Evolutionary conservation across 2,329 filamentous ascomycete genomes (phyloP).

Genomic region (Neofusicoccum parvum): DNA sequence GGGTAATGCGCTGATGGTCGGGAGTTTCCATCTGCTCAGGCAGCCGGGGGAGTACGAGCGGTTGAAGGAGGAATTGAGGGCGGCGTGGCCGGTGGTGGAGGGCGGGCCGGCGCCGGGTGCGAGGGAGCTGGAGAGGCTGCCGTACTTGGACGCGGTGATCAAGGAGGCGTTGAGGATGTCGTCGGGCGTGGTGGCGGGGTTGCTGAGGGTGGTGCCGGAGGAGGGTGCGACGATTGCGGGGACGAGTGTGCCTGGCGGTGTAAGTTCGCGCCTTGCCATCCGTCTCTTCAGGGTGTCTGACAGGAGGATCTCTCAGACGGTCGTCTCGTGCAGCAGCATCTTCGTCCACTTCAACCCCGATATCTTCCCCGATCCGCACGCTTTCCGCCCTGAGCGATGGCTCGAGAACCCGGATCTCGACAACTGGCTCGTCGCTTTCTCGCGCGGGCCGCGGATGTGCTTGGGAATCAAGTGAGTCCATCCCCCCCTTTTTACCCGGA

Average conservation of each 20-base stretch:
- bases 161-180: constrained; percentile 45
- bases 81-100: constrained; percentile 45
- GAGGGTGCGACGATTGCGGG: constrained; percentile 30
- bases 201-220: constrained; percentile 30
- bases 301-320: constrained; percentile 25
- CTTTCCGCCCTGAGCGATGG: constrained; percentile 30
- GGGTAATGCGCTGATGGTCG: constrained; percentile 46
- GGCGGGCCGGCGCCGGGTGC: constrained; percentile 36
- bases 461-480: constrained; percentile 33
- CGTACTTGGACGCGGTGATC: constrained; percentile 39
- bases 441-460: constrained; percentile 34
- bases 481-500: background rate
- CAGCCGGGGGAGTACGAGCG: constrained; percentile 34
- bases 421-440: constrained; percentile 33
- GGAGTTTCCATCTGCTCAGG: constrained; percentile 45
- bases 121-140: constrained; percentile 40
- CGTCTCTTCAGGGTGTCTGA: no score
- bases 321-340: constrained; percentile 26
- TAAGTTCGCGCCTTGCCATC: constrained; percentile 21
- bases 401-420: constrained; percentile 26
- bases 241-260: constrained; percentile 27
- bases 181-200: constrained; percentile 35
- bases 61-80: constrained; percentile 43
- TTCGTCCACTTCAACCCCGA: constrained; percentile 33
- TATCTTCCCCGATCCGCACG: constrained; percentile 31